Evolutionary conservation across 768 basidiomycete genomes (phyloP).

Genomic region (Calvatia gigantea): DNA sequence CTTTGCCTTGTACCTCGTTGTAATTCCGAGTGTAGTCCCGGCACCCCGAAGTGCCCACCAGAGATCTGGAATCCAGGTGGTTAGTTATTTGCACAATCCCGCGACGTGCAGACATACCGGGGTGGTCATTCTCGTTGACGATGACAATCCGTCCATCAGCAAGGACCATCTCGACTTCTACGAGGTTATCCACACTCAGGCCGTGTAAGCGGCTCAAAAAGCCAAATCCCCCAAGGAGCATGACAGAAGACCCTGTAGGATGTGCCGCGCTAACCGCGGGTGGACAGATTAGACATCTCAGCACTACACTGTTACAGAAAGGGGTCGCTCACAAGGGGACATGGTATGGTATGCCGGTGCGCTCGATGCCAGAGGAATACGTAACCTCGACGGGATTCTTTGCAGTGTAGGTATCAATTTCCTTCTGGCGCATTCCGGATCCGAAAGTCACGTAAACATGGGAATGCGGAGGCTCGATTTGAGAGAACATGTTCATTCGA

Average conservation of each 20-base stretch:
- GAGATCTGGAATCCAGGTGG: slow-evolving; percentile 53
- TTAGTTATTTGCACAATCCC: background rate
- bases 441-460: slow-evolving; percentile 86
- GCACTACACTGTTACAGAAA: slow-evolving; percentile 1
- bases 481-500: slow-evolving; percentile 38
- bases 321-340: slow-evolving; percentile 62
- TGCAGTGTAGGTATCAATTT: slow-evolving; percentile 76
- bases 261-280: slow-evolving; percentile 60
- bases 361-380: slow-evolving; percentile 45
- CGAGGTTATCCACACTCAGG: slow-evolving; percentile 84
- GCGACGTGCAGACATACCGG: slow-evolving; percentile 43
- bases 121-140: slow-evolving; percentile 66
- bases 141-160: slow-evolving; percentile 86
- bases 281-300: background rate
- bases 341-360: slow-evolving; percentile 66
- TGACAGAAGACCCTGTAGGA: slow-evolving; percentile 74
- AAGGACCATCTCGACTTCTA: slow-evolving; percentile 90
- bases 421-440: slow-evolving; percentile 81
- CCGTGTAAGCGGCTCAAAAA: slow-evolving; percentile 81
- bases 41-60: slow-evolving; percentile 89
- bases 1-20: slow-evolving; percentile 84
- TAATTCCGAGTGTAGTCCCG: slow-evolving; percentile 79
- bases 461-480: slow-evolving; percentile 57
- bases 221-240: slow-evolving; percentile 88
- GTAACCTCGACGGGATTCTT: slow-evolving; percentile 60